Percentiles rank a stretch among this genome's conserved stretches.
Conservation (phyloP, 805 yeast genomes). For the Monosporozyma solicola region DNA sequence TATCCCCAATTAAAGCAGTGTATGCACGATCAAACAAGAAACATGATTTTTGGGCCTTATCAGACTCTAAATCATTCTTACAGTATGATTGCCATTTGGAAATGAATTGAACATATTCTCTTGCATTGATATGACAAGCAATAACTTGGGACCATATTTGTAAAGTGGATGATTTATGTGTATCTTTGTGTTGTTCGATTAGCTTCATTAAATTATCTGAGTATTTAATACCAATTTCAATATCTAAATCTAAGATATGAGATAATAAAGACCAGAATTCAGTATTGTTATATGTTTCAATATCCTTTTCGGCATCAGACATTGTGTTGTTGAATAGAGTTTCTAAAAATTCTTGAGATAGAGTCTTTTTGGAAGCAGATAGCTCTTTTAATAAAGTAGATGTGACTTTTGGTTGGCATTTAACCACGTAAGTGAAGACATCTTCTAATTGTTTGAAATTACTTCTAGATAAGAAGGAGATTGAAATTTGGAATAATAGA, state of each 20-base stretch:
- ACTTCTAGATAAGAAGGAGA: conserved; percentile 16
- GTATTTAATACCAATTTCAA: conserved; percentile 47
- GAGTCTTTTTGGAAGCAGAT: conserved; percentile 41
- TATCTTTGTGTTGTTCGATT: conserved; percentile 7
- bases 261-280: conserved; percentile 39
- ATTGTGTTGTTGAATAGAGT: conserved; percentile 14
- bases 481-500: conserved; percentile 15
- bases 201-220: conserved; percentile 14
- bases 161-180: conserved; percentile 2
- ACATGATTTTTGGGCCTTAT: conserved; percentile 1
- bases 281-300: conserved; percentile 1
- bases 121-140: conserved; percentile 43
- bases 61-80: conserved; percentile 4
- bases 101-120: conserved; percentile 48
- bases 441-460: conserved; percentile 35
- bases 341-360: conserved; percentile 45
- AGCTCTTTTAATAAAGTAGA: conserved; percentile 39
- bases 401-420: conserved; percentile 33
- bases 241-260: conserved; percentile 43
- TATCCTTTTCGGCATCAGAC: conserved; percentile 3
- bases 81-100: conserved; percentile 35
- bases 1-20: conserved; percentile 32
- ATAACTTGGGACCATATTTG: conserved; percentile 30
- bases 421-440: conserved; percentile 36
- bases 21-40: conserved; percentile 26